Evolutionary conservation across 2,329 filamentous ascomycete species (phyloP).

Genomic region (Scleromitrula shiraiana): DNA sequence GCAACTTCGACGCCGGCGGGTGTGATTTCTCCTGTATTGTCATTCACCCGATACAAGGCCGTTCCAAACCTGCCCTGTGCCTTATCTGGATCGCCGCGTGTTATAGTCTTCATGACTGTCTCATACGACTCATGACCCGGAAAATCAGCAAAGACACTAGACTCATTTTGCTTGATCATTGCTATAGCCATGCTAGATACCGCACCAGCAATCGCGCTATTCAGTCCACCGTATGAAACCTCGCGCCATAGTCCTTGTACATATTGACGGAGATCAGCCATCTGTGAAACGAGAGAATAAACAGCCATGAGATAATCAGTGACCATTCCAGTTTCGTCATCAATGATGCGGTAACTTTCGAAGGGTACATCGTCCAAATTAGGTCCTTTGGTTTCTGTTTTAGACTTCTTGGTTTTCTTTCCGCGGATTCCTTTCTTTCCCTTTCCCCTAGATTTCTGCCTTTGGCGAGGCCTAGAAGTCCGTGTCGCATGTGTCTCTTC

Average conservation of each 20-base stretch:
- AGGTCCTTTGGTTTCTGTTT: not conserved
- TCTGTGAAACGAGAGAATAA: constrained; percentile 33
- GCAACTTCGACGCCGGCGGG: constrained; percentile 18
- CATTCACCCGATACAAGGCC: constrained; percentile 15
- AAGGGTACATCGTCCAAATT: not conserved
- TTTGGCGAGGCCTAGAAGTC: not conserved
- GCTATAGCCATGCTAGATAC: constrained; percentile 36
- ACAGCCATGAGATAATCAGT: constrained; percentile 39
- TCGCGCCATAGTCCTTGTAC: constrained; percentile 37
- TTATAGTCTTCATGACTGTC: constrained; percentile 35
- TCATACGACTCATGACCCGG: constrained; percentile 38
- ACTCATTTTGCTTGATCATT: constrained; percentile 34
- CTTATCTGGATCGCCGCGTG: constrained; percentile 31
- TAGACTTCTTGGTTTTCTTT: not conserved
- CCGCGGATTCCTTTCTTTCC: not conserved
- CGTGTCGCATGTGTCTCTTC: not conserved
- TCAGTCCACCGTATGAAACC: constrained; percentile 37
- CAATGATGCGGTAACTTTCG: not conserved
- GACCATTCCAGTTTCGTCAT: not conserved
- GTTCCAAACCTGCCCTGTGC: constrained; percentile 24
- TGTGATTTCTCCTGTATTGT: constrained; percentile 11
- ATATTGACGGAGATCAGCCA: constrained; percentile 33
- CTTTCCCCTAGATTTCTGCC: not conserved
- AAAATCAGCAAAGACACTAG: constrained; percentile 38
- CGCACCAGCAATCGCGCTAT: constrained; percentile 38